Evolutionary conservation across 768 basidiomycete species (phyloP).

Genomic region (Pleurotus salmoneostramineus): DNA sequence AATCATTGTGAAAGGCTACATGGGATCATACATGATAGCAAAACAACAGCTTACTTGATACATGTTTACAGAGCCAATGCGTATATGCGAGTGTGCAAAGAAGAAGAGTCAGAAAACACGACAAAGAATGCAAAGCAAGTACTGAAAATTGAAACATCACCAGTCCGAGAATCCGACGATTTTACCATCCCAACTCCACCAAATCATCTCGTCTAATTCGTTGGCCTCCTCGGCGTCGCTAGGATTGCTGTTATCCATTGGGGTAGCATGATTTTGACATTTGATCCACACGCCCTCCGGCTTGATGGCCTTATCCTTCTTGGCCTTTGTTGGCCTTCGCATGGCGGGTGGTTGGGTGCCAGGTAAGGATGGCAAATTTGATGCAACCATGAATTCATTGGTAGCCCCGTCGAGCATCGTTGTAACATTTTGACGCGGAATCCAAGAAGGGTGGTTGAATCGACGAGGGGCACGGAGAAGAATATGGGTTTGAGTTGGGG

Average conservation of each 20-base stretch:
- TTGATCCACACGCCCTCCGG: conserved; percentile 50
- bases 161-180: conserved; percentile 49
- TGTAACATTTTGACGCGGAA: conserved; percentile 39
- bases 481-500: conserved; percentile 42
- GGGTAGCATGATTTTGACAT: conserved; percentile 19
- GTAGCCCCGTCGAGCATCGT: conserved; percentile 32
- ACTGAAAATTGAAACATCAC: conserved; percentile 20
- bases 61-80: too few species aligned
- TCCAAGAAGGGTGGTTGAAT: conserved; percentile 44
- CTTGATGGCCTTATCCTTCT: conserved; percentile 10
- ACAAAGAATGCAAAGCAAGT: too few species aligned
- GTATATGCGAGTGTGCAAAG: not conserved
- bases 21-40: not conserved
- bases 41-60: not conserved
- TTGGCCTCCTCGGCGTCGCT: conserved; percentile 16
- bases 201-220: conserved; percentile 49
- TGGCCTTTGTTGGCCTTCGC: not conserved
- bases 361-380: conserved; percentile 16
- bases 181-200: conserved; percentile 62
- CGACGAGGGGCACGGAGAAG: conserved; percentile 42
- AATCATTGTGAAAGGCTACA: too few species aligned
- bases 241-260: not conserved
- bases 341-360: not conserved
- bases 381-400: conserved; percentile 35
- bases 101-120: too few species aligned